These are phyloP conservation scores for Phallus indusiatus DNA, from an alignment of 768 basidiomycete genomes.

Conservation along the genomic window DNA sequence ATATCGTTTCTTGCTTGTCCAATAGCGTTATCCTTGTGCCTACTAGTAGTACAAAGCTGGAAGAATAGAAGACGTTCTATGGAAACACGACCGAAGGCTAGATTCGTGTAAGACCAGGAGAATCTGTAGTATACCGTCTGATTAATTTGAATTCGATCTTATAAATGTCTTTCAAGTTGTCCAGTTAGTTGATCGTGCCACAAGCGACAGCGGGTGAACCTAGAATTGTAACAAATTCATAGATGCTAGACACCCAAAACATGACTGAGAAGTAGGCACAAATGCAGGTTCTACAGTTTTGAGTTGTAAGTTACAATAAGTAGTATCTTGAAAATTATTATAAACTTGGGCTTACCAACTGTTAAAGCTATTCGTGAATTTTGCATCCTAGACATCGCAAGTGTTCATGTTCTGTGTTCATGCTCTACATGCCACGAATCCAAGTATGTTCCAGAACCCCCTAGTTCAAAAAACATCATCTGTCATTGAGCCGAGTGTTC, in stretches of 20 bases:
- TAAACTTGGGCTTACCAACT: constrained; percentile 42
- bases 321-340: neutral
- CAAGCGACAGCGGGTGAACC: constrained; percentile 75
- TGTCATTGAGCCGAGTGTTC: constrained; percentile 59
- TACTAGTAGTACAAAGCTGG: constrained; percentile 86
- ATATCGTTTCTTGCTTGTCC: constrained; percentile 65
- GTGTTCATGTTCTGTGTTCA: constrained; percentile 44
- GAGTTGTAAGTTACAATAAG: constrained; percentile 11
- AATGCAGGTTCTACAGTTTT: constrained; percentile 62
- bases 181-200: constrained; percentile 75
- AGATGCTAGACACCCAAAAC: constrained; percentile 66
- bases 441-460: constrained; percentile 49
- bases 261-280: constrained; percentile 75
- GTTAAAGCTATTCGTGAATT: constrained; percentile 74
- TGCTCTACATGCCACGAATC: constrained; percentile 51
- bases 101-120: constrained; percentile 54
- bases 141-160: constrained; percentile 60
- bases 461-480: constrained; percentile 31
- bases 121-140: constrained; percentile 82
- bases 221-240: constrained; percentile 66
- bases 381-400: constrained; percentile 59
- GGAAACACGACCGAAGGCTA: constrained; percentile 45
- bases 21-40: constrained; percentile 55
- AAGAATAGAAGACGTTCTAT: constrained; percentile 63
- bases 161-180: constrained; percentile 81